Conservation (phyloP, 1,284 basidiomycete species). For the Ustilago esculenta region DNA sequence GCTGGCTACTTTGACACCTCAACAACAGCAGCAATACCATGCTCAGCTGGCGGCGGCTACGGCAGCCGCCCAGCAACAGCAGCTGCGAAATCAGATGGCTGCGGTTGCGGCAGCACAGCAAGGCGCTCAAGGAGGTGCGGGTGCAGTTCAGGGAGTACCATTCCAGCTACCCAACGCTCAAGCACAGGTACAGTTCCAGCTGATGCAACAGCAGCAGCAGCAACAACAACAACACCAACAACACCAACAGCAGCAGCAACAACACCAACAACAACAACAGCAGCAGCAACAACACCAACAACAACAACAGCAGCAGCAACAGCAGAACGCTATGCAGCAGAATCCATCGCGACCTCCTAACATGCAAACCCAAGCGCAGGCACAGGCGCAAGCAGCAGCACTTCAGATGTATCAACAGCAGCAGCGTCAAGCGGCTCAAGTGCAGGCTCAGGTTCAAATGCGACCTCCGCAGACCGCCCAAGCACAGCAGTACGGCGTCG, state of each 20-base stretch:
- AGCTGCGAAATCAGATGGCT: conserved; percentile 43
- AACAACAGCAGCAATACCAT: conserved; percentile 47
- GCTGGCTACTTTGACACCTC: conserved; percentile 30
- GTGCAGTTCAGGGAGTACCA: conserved; percentile 9
- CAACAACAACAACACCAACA: conserved; percentile 11
- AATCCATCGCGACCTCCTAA: conserved; percentile 16
- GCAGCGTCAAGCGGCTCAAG: conserved; percentile 37
- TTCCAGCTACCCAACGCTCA: conserved; percentile 31
- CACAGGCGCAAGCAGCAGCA: conserved; percentile 25
- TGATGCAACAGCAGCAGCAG: conserved; percentile 23
- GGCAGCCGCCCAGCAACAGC: conserved; percentile 45
- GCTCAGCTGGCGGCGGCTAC: conserved; percentile 37
- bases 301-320: conserved; percentile 8
- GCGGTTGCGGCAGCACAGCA: conserved; percentile 38
- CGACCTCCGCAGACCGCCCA: conserved; percentile 15
- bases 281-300: conserved; percentile 25
- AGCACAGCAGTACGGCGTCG: conserved; percentile 7
- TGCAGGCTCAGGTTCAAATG: conserved; percentile 43
- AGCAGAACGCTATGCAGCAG: conserved; percentile 17
- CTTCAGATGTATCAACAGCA: conserved; percentile 42
- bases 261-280: conserved; percentile 28
- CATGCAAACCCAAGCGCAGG: conserved; percentile 32
- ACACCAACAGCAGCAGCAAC: conserved; percentile 30
- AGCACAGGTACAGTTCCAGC: conserved; percentile 32
- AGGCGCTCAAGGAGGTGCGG: not conserved